These are phyloP conservation scores for Eucalyptus cloeziana DNA, from an alignment of 345 rosid species.

Conservation along the genomic window DNA sequence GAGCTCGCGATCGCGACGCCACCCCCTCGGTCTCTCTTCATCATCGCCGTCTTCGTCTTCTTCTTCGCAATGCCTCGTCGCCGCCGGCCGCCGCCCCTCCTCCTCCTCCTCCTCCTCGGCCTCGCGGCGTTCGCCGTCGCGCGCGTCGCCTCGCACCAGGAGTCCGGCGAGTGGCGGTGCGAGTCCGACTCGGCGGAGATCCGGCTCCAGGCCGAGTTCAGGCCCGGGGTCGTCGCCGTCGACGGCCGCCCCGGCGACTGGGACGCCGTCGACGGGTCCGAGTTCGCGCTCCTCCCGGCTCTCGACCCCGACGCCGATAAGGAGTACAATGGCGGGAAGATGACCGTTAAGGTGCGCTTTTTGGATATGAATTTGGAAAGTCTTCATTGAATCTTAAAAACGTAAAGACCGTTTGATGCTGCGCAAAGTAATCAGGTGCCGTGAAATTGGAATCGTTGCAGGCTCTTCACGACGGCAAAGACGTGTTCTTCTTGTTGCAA, in stretches of 20 bases:
- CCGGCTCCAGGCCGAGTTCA: constrained; percentile 52
- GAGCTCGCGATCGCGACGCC: neutral
- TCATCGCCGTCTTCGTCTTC: neutral
- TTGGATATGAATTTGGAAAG: neutral
- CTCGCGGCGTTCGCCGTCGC: neutral
- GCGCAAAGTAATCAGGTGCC: neutral
- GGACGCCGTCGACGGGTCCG: constrained; percentile 63
- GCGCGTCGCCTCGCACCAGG: constrained; percentile 54
- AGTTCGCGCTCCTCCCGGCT: constrained; percentile 81
- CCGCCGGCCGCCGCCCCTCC: neutral
- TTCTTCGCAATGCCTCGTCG: neutral
- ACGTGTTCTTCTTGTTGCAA: constrained; percentile 72
- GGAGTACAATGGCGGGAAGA: constrained; percentile 58
- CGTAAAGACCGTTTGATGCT: neutral
- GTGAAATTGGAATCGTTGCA: constrained; percentile 6
- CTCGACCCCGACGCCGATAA: constrained; percentile 84
- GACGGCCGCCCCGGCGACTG: constrained; percentile 89
- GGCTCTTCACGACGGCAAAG: constrained; percentile 93
- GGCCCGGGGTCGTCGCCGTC: constrained; percentile 70
- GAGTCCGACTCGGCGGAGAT: constrained; percentile 41
- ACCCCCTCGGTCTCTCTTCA: neutral
- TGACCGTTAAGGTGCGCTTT: constrained; percentile 74
- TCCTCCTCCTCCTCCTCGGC: neutral
- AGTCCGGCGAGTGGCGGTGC: constrained; percentile 87
- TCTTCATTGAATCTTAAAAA: neutral